Base-by-base conservation (phyloP, 495 filamentous ascomycete species). In the Aspergillus sclerotiicarbonarius region DNA sequence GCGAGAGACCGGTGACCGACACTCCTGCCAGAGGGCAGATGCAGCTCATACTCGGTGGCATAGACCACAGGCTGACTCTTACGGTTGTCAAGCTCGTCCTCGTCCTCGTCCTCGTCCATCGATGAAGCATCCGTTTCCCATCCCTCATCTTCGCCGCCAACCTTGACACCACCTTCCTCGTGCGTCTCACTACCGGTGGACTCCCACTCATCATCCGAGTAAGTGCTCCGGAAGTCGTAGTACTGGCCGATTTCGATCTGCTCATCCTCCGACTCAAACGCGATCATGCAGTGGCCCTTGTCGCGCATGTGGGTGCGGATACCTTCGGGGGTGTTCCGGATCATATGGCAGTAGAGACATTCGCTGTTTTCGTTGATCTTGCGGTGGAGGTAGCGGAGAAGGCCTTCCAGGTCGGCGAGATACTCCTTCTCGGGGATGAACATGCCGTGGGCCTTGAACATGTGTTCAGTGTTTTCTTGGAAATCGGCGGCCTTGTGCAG, bases 291-390 rank as follows among this genome's bases (percentile, higher is more conserved):
- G 72, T 99, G 94, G 8, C 90, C 86, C 73, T 91, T 92, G 71
- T 99, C 94, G 33, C 88, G 87, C 94, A 99, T 99, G 70, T 99
- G 94, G 0, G 90, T 95, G 59, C 94, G 90, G 37, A 90, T 82
- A 13, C 89, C 91, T 54, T 83, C 81, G 1, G 86, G 76, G 21
- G 85, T 90, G 57, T 85, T 84, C 67, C 90, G 87, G 29, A 84
- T 67, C 62, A 90, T 90, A 62, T 88, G 85, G 69, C 94, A 99
- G 67, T 86, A 90, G 30, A 98, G 73, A 70, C 95, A 93, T 62
- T 91, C 83, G 65, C 90, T 88, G 56, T 85, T 82, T 29, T 90
- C 84, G 21, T 79, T 80, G 57, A 96, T 83, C 64, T 92, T 95
- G 56, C 88, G 77, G 44, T 85, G 76, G 15, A 93, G 77, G 62